phyloP scores from a whole-genome alignment of 495 filamentous ascomycete species.

The Glonium stellatum region DNA sequence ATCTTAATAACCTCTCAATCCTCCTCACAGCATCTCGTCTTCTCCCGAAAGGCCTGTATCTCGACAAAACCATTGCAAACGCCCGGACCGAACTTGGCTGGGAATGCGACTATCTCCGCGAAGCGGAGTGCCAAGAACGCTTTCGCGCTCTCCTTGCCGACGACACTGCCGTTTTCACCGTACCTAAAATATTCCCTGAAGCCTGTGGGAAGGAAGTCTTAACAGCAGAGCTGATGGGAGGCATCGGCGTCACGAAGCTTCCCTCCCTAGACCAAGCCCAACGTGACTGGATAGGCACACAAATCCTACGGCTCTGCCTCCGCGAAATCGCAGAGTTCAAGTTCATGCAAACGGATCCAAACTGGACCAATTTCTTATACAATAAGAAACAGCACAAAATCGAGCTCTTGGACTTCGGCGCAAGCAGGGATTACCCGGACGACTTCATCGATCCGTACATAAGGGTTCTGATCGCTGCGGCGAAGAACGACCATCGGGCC shows the following conservation, averaged over 20 bases:
- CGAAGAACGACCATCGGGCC: slow-evolving; percentile 53
- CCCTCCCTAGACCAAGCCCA: slow-evolving; percentile 68
- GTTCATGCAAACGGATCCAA: slow-evolving; percentile 99
- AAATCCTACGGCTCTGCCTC: slow-evolving; percentile 86
- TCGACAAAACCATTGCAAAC: slow-evolving; percentile 96
- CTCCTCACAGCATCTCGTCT: slow-evolving; percentile 84
- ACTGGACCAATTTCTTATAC: slow-evolving; percentile 99
- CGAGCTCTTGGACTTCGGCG: slow-evolving; percentile 94
- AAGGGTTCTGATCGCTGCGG: slow-evolving; percentile 67
- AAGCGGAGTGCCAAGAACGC: slow-evolving; percentile 68
- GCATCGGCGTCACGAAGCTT: slow-evolving; percentile 80
- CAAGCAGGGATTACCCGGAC: slow-evolving; percentile 74
- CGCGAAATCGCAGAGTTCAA: slow-evolving; percentile 87
- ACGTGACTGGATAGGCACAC: slow-evolving; percentile 86
- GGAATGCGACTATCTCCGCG: slow-evolving; percentile 94
- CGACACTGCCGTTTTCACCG: slow-evolving; percentile 64
- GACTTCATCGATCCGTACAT: slow-evolving; percentile 76
- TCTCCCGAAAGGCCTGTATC: slow-evolving; percentile 83
- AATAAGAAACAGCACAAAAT: slow-evolving; percentile 65
- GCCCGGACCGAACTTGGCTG: slow-evolving; percentile 87
- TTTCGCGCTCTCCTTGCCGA: slow-evolving; percentile 67
- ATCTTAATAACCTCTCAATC: slow-evolving; percentile 84
- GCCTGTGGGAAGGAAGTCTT: slow-evolving; percentile 82
- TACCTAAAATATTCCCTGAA: slow-evolving; percentile 69
- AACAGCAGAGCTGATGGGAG: slow-evolving; percentile 86